These are phyloP conservation scores for Adansonia gregorii DNA, from an alignment of 441 rosid species.

Conservation along the genomic window DNA sequence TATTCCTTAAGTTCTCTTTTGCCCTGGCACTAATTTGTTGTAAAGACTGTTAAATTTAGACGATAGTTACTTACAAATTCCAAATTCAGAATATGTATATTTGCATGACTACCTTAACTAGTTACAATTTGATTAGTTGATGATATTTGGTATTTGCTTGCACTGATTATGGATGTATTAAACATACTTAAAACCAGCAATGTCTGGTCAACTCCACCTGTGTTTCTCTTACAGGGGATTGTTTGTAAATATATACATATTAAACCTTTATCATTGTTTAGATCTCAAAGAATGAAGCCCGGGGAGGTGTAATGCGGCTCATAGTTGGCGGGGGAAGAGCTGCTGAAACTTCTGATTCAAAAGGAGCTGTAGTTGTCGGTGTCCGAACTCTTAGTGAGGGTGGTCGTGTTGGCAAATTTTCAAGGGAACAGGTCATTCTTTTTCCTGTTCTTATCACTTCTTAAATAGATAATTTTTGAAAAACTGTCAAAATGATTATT, in stretches of 20 bases:
- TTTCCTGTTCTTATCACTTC: conserved; percentile 18
- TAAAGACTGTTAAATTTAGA: conserved; percentile 15
- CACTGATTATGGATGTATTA: conserved; percentile 25
- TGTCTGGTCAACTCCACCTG: not conserved
- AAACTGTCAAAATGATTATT: conserved; percentile 5
- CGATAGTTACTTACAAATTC: not conserved
- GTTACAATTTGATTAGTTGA: conserved; percentile 10
- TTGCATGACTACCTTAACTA: conserved; percentile 6
- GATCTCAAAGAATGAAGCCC: conserved; percentile 84
- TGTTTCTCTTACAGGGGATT: conserved; percentile 13
- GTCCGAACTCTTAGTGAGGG: conserved; percentile 99
- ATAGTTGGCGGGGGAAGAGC: conserved; percentile 99
- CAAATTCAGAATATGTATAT: not conserved
- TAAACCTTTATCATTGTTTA: conserved; percentile 34
- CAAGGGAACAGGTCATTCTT: conserved; percentile 92
- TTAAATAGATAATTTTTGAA: conserved; percentile 1
- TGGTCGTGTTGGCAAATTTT: conserved; percentile 97
- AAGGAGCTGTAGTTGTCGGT: conserved; percentile 97
- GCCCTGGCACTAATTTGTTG: conserved; percentile 4
- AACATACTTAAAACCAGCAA: conserved; percentile 20
- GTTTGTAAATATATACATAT: conserved; percentile 22
- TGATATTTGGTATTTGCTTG: conserved; percentile 8
- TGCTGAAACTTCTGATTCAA: conserved; percentile 76
- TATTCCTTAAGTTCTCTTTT: conserved; percentile 1
- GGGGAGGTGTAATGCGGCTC: conserved; percentile 98